These are phyloP conservation scores for Escallonia herrerae DNA, from an alignment of 129 eudicot species.

Conservation along the genomic window DNA sequence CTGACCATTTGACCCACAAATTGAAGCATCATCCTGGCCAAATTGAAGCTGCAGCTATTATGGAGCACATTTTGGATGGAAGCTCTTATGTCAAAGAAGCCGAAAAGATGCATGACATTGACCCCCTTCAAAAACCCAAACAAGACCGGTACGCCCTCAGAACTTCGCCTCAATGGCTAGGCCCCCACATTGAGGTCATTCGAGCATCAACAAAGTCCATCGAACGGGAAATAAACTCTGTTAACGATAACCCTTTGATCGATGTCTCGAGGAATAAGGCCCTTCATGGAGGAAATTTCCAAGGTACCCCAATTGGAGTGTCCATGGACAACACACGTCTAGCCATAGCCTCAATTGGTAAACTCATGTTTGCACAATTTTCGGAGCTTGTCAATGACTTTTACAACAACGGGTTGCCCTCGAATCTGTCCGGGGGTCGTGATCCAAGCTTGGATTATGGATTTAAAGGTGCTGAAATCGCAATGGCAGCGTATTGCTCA, in stretches of 20 bases:
- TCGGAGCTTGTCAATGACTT: constrained; percentile 65
- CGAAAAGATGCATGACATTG: constrained; percentile 42
- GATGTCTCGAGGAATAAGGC: constrained; percentile 71
- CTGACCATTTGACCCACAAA: constrained; percentile 64
- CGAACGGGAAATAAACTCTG: constrained; percentile 66
- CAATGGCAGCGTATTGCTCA: constrained; percentile 68
- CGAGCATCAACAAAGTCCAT: constrained; percentile 51
- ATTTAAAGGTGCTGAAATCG: constrained; percentile 68
- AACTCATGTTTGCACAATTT: constrained; percentile 56
- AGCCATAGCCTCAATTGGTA: constrained; percentile 57
- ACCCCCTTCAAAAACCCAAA: constrained; percentile 66
- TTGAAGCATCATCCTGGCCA: constrained; percentile 78
- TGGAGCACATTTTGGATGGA: constrained; percentile 66
- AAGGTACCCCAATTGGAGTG: constrained; percentile 72
- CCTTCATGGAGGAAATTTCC: constrained; percentile 67
- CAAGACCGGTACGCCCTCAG: constrained; percentile 75
- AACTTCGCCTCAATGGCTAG: constrained; percentile 69
- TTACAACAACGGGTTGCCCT: constrained; percentile 66
- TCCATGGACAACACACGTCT: constrained; percentile 65
- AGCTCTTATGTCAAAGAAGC: constrained; percentile 58
- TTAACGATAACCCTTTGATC: constrained; percentile 56
- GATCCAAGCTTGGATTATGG: constrained; percentile 72
- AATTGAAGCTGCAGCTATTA: constrained; percentile 64
- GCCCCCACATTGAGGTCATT: constrained; percentile 68
- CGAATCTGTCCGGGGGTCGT: constrained; percentile 58